Conservation (phyloP, 305 asterid genomes). For the Ajuga reptans region DNA sequence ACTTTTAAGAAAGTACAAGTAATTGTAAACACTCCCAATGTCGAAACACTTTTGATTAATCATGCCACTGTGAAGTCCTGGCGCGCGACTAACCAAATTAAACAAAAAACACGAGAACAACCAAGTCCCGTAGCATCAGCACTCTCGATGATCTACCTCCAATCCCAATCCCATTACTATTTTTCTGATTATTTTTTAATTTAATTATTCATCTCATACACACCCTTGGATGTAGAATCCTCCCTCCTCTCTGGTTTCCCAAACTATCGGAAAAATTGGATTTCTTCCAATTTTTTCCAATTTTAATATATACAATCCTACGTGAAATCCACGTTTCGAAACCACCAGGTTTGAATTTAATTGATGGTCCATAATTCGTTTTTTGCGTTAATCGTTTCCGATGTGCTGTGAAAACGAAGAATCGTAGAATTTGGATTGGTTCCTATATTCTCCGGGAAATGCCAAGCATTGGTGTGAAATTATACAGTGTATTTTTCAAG, state of each 20-base stretch:
- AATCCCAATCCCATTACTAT: no score
- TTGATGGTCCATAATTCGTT: no score
- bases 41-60: no score
- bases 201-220: not conserved
- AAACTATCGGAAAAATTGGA: not conserved
- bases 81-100: no score
- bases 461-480: constrained; percentile 86
- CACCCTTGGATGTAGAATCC: not conserved
- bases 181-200: no score
- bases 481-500: constrained; percentile 83
- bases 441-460: constrained; percentile 32
- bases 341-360: not conserved
- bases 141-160: no score
- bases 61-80: not conserved
- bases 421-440: constrained; percentile 12
- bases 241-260: not conserved
- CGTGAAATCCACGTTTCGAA: constrained; percentile 11
- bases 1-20: no score
- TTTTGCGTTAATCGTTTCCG: not conserved
- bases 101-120: not conserved
- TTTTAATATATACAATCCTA: constrained; percentile 8
- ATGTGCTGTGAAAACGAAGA: constrained; percentile 1
- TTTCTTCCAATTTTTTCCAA: constrained; percentile 3
- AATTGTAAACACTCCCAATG: no score
- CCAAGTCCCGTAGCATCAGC: not conserved